A percentile compares a stretch with the other conserved stretches of the same genome.
phyloP scores from a whole-genome alignment of 139 green algal genomes.

The Picochlorum sp. region DNA sequence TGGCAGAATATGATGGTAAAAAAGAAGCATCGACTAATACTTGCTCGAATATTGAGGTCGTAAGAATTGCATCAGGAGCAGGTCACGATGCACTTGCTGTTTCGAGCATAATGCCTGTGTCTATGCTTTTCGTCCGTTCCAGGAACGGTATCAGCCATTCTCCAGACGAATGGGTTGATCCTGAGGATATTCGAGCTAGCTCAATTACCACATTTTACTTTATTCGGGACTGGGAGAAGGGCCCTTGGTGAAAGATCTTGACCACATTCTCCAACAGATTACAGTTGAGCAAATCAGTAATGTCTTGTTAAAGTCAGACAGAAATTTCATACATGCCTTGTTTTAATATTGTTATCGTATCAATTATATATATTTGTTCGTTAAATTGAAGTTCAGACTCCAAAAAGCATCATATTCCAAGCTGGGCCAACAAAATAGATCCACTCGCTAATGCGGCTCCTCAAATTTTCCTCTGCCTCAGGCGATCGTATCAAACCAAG shows the following conservation, averaged over 20 bases:
- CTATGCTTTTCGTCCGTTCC: slow-evolving; percentile 86
- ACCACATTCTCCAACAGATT: too few species aligned
- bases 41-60: slow-evolving; percentile 19
- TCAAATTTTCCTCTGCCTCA: neutral
- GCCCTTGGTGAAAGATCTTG: neutral
- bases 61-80: slow-evolving; percentile 68
- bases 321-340: too few species aligned
- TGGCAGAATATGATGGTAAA: neutral
- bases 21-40: neutral
- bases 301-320: too few species aligned
- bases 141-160: slow-evolving; percentile 71
- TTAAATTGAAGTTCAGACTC: neutral
- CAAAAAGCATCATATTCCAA: slow-evolving; percentile 4
- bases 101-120: slow-evolving; percentile 54
- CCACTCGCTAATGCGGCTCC: neutral
- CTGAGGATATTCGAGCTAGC: slow-evolving; percentile 52
- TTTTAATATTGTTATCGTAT: too few species aligned
- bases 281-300: too few species aligned
- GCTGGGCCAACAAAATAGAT: slow-evolving; percentile 11
- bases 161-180: slow-evolving; percentile 59
- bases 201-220: slow-evolving; percentile 33
- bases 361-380: too few species aligned
- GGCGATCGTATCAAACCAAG: neutral
- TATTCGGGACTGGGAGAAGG: slow-evolving; percentile 8
- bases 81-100: slow-evolving; percentile 87